Conservation (phyloP, 1,139 yeast genomes). For the Candida buenavistaensis region DNA sequence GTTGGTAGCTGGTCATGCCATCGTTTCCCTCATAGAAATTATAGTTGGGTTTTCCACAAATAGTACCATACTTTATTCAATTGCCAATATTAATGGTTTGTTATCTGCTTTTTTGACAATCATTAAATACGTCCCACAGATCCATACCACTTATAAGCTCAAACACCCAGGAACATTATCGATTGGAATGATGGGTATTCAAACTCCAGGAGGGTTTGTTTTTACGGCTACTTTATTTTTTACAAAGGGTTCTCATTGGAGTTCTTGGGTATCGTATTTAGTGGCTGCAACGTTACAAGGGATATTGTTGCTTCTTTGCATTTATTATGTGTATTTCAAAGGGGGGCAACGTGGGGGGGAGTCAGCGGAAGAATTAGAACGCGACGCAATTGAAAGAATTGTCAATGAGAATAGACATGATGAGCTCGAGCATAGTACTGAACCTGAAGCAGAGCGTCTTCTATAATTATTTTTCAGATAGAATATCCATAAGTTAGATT, state of each 20-base stretch:
- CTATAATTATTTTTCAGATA: not conserved
- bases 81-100: slow-evolving; percentile 66
- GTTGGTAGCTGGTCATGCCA: slow-evolving; percentile 36
- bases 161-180: slow-evolving; percentile 83
- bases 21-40: slow-evolving; percentile 35
- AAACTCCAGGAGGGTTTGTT: slow-evolving; percentile 85
- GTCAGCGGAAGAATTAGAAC: slow-evolving; percentile 29
- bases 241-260: slow-evolving; percentile 82
- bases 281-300: slow-evolving; percentile 71
- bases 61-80: slow-evolving; percentile 22
- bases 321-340: slow-evolving; percentile 36
- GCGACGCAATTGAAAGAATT: slow-evolving; percentile 34
- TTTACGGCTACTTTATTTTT: slow-evolving; percentile 72
- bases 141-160: slow-evolving; percentile 63
- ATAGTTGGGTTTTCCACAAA: slow-evolving; percentile 27
- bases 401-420: slow-evolving; percentile 26
- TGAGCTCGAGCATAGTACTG: slow-evolving; percentile 1
- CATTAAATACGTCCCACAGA: slow-evolving; percentile 79
- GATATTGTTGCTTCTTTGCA: slow-evolving; percentile 30
- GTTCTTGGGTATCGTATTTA: slow-evolving; percentile 80
- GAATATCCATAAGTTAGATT: too few species aligned
- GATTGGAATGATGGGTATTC: slow-evolving; percentile 79
- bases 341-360: slow-evolving; percentile 14
- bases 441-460: slow-evolving; percentile 1
- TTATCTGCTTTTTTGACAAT: slow-evolving; percentile 62